Conservation (phyloP, 441 rosid genomes). For the Isatis lusitanica region DNA sequence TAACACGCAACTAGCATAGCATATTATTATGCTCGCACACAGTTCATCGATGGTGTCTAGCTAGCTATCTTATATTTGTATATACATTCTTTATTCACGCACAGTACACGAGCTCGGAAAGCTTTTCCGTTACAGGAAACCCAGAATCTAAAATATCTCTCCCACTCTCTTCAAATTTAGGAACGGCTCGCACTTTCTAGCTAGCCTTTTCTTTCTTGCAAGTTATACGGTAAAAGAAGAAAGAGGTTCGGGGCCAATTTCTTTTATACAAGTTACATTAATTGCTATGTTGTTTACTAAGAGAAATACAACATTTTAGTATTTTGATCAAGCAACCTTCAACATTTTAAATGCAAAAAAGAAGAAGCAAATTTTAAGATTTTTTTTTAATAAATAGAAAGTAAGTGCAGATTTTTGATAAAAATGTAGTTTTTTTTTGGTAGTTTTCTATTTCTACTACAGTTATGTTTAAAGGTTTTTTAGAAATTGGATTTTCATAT, state of each 20-base stretch:
- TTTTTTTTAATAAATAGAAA: too few species aligned
- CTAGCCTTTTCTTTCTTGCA: slow-evolving; percentile 30
- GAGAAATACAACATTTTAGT: not conserved
- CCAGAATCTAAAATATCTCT: slow-evolving; percentile 24
- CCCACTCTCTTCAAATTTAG: slow-evolving; percentile 11
- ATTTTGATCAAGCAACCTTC: not conserved
- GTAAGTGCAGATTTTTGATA: not conserved
- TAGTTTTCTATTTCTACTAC: not conserved
- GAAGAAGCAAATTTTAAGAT: too few species aligned
- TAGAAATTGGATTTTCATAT: not conserved
- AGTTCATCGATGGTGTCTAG: slow-evolving; percentile 23
- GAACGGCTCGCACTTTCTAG: slow-evolving; percentile 31
- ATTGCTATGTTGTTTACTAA: not conserved
- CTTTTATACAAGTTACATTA: slow-evolving; percentile 4
- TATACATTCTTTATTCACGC: slow-evolving; percentile 21
- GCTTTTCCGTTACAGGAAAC: slow-evolving; percentile 42
- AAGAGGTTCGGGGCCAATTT: not conserved
- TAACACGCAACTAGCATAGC: slow-evolving; percentile 10
- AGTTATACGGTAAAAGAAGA: slow-evolving; percentile 25
- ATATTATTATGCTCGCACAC: slow-evolving; percentile 3
- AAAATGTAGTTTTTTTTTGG: not conserved
- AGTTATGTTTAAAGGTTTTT: not conserved
- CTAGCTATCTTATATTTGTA: slow-evolving; percentile 4
- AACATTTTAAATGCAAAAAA: not conserved
- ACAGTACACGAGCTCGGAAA: slow-evolving; percentile 23